phyloP scores from a whole-genome alignment of 148 eudicot species.

The Rhododendron mucronatum region DNA sequence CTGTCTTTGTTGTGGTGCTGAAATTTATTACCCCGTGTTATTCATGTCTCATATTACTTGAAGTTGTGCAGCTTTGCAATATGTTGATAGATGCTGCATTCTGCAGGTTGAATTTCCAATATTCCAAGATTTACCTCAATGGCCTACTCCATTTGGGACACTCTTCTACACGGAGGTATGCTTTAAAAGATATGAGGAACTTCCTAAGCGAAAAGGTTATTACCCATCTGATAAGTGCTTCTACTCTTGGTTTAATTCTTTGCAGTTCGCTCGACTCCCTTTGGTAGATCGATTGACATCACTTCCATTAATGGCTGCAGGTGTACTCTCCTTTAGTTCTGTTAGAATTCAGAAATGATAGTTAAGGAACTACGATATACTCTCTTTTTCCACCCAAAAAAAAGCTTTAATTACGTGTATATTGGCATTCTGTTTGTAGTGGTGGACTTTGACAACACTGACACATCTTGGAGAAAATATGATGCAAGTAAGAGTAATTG shows the following conservation, averaged over 20 bases:
- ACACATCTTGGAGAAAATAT: conserved; percentile 65
- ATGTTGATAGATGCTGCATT: conserved; percentile 2
- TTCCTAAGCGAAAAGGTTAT: neutral
- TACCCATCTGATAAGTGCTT: neutral
- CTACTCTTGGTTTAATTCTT: neutral
- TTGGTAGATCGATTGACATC: conserved; percentile 50
- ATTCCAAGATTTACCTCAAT: conserved; percentile 48
- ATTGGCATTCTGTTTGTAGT: conserved; percentile 33
- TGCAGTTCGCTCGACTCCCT: conserved; percentile 56
- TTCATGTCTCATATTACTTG: neutral
- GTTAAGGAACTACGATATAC: neutral
- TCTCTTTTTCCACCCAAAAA: neutral
- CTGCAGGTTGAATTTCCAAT: conserved; percentile 65
- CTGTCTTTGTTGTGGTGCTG: neutral
- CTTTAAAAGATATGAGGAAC: neutral
- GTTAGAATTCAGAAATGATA: neutral
- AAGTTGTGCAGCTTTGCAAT: neutral
- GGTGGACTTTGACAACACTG: conserved; percentile 72
- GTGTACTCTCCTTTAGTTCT: conserved; percentile 28
- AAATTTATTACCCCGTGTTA: neutral
- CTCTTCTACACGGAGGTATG: conserved; percentile 50
- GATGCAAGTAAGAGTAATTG: conserved; percentile 48
- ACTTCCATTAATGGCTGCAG: conserved; percentile 68
- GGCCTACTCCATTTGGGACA: conserved; percentile 69
- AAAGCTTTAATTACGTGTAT: neutral